Evolutionary conservation across 441 rosid species (phyloP), one percentile per base, ranked within the genome.

Genomic region (Populus tomentosa): DNA sequence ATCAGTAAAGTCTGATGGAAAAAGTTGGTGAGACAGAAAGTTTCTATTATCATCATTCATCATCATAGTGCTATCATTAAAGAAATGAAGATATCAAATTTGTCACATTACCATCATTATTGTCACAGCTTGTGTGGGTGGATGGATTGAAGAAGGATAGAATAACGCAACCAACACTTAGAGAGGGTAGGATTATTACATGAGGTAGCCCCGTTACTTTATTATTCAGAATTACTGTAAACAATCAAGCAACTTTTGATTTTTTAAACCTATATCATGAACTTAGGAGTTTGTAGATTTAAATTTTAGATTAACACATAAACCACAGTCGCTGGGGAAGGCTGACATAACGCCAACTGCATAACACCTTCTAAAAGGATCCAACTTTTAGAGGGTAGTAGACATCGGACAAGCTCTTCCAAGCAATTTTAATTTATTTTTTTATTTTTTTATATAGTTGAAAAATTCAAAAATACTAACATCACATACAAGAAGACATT

Each of bases 11-110:
- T 53, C 7, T 50, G 42, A 56, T 50, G 67, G 40, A 5, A 59
- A 67, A 73, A 42, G 77, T 59, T 73, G 80, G 75, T 69, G 67
- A 69, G 79, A 69, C 23, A 33, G 38, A 46, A 64, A 63, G 50
- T 77, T 70, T 46, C 32, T 2, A 42, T 1, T 42, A 46, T 8
- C 21, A n/a, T 50, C n/a, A 50, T 53, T 8, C 21, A n/a, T 50
- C n/a, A 50, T 53, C 61, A 53, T 53, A 53, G n/a, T 53, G 61
- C 61, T 53, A 53, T 53, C n/a, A 53, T 53, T 53, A 53, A 53
- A 5, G 61, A 53, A 53, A 53, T 53, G 61, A 53, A 53, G 61
- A 16, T 53, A 53, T 53, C 61, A 53, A 53, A 18, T 53, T 16
- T 53, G 61, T 53, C 21, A 53, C 21, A 53, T 28, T 53, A 53